These are phyloP conservation scores for Escallonia rubra DNA, from an alignment of 129 eudicot species.

Conservation along the genomic window DNA sequence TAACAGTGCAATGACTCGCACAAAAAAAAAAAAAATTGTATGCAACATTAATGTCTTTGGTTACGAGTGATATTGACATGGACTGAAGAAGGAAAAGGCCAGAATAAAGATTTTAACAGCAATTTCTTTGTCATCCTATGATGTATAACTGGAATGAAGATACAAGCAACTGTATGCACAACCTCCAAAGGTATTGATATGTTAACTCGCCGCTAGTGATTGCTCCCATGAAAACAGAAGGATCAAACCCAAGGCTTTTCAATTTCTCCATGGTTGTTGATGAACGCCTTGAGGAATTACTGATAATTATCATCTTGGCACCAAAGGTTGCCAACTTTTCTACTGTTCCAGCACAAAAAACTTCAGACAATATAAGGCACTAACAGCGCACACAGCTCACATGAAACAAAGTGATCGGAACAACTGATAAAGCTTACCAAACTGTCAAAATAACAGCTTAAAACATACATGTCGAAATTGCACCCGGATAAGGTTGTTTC, in stretches of 20 bases:
- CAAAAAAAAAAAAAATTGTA: too few relatives aligned
- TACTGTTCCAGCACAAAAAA: slow-evolving; percentile 35
- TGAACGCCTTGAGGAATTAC: slow-evolving; percentile 96
- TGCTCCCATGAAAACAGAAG: slow-evolving; percentile 80
- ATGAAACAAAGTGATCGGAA: not conserved
- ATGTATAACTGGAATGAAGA: too few relatives aligned
- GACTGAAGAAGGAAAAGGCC: too few relatives aligned
- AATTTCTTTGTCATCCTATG: too few relatives aligned
- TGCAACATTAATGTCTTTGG: too few relatives aligned
- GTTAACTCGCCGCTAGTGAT: slow-evolving; percentile 95
- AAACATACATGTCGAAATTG: slow-evolving; percentile 75
- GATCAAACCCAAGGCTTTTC: slow-evolving; percentile 84
- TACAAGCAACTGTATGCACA: not conserved
- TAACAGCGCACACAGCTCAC: not conserved
- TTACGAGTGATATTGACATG: too few relatives aligned
- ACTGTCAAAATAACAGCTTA: slow-evolving; percentile 17
- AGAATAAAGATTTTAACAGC: too few relatives aligned
- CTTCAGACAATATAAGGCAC: slow-evolving; percentile 5
- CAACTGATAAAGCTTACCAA: slow-evolving; percentile 13
- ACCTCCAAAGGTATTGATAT: slow-evolving; percentile 80
- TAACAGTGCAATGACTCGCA: not conserved
- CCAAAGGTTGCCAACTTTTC: slow-evolving; percentile 63
- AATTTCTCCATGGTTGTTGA: slow-evolving; percentile 78
- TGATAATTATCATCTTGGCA: slow-evolving; percentile 88
- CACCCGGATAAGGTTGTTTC: slow-evolving; percentile 90